Percentiles rank a stretch among this genome's conserved stretches.
phyloP scores from a whole-genome alignment of 2,329 filamentous ascomycete species.

The Phyllosticta citribraziliensis region DNA sequence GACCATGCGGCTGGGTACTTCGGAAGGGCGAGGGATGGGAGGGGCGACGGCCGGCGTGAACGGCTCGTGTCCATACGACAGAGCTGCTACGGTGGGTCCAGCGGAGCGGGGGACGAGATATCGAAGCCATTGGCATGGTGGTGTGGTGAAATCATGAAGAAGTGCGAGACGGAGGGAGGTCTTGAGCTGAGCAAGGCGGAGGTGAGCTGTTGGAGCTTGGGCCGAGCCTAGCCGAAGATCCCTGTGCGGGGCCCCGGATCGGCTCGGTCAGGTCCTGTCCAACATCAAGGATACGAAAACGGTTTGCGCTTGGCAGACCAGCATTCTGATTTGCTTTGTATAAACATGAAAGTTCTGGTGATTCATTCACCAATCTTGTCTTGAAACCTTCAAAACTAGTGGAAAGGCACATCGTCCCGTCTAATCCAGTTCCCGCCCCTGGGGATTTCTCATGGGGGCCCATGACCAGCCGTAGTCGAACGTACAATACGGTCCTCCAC shows the following conservation, averaged over 20 bases:
- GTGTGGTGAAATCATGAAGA: neutral
- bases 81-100: neutral
- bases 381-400: no score
- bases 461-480: slow-evolving; percentile 28
- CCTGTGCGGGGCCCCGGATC: neutral
- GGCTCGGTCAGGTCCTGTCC: neutral
- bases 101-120: neutral
- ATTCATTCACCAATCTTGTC: neutral
- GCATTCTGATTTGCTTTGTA: neutral
- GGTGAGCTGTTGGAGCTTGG: neutral
- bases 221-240: neutral
- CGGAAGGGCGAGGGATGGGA: neutral
- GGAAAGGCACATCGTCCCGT: no score
- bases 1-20: neutral
- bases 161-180: neutral
- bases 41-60: neutral
- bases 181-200: neutral
- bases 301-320: neutral
- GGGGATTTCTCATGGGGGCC: neutral
- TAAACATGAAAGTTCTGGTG: neutral
- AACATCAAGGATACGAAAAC: neutral
- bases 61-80: neutral
- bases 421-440: neutral
- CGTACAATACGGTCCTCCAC: slow-evolving; percentile 21
- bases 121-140: neutral